phyloP scores from a whole-genome alignment of 148 eudicot species.

The Linanthus parryae region DNA sequence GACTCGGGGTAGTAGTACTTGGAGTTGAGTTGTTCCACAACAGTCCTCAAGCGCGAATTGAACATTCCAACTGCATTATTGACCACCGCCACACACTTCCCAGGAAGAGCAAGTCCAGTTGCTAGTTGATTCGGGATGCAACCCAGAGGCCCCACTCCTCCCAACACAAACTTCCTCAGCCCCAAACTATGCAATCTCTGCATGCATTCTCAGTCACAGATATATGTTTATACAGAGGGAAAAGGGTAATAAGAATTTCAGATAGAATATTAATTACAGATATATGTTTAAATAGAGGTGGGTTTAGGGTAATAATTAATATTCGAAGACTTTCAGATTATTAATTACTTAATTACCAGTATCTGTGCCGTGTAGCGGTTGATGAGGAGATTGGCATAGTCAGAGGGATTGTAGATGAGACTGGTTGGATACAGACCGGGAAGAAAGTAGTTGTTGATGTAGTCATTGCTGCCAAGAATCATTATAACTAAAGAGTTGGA shows the following conservation, averaged over 20 bases:
- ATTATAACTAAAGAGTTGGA: slow-evolving; percentile 47
- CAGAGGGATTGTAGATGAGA: slow-evolving; percentile 39
- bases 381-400: slow-evolving; percentile 55
- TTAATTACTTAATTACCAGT: no score
- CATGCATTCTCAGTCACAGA: no score
- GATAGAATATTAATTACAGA: no score
- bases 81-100: slow-evolving; percentile 34
- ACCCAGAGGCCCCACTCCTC: slow-evolving; percentile 64
- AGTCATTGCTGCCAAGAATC: slow-evolving; percentile 77
- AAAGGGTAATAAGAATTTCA: no score
- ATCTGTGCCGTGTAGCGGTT: slow-evolving; percentile 44
- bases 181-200: slow-evolving; percentile 53
- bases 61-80: slow-evolving; percentile 51
- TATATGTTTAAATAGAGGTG: no score
- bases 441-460: slow-evolving; percentile 58
- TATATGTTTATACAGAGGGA: no score
- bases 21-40: slow-evolving; percentile 47
- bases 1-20: slow-evolving; percentile 35
- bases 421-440: slow-evolving; percentile 39
- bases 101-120: slow-evolving; percentile 22
- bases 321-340: no score
- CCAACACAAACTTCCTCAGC: slow-evolving; percentile 48
- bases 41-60: slow-evolving; percentile 38
- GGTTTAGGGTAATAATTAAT: no score
- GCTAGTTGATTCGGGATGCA: slow-evolving; percentile 69